phyloP scores from a whole-genome alignment of 495 filamentous ascomycete species.

The Trichocladium antarcticum region DNA sequence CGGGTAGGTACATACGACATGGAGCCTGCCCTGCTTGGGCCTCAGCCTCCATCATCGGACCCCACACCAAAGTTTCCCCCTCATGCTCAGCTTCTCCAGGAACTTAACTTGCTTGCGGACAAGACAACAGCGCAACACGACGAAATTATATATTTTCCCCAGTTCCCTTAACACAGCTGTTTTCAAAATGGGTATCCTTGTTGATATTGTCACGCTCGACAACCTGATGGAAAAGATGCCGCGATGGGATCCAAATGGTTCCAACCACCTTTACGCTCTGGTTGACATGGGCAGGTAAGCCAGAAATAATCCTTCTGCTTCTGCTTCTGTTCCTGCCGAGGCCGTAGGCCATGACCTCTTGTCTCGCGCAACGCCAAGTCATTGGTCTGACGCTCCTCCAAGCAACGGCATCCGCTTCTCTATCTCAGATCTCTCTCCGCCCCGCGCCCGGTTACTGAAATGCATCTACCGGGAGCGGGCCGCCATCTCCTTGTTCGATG shows the following conservation, averaged over 20 bases:
- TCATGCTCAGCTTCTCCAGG: too few species aligned
- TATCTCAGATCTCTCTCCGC: conserved; percentile 65
- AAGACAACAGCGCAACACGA: too few species aligned
- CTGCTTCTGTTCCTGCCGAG: not conserved
- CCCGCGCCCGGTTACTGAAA: conserved; percentile 57
- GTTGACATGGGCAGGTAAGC: conserved; percentile 68
- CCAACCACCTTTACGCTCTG: conserved; percentile 44
- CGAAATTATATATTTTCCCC: not conserved
- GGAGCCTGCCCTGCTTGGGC: too few species aligned
- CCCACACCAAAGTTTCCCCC: too few species aligned
- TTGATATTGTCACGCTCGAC: conserved; percentile 39
- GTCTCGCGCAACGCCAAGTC: not conserved
- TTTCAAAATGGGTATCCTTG: conserved; percentile 15
- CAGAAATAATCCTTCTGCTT: not conserved
- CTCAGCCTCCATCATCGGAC: too few species aligned
- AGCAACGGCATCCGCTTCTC: conserved; percentile 96
- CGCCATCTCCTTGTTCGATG: conserved; percentile 83
- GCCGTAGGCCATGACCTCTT: too few species aligned
- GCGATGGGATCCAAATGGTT: conserved; percentile 30
- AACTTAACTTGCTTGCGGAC: too few species aligned
- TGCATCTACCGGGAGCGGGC: conserved; percentile 68
- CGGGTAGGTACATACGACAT: too few species aligned
- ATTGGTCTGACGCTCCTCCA: conserved; percentile 7
- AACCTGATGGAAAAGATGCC: conserved; percentile 42
- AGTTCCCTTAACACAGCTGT: not conserved